Conservation (phyloP, 495 filamentous ascomycete species). For the Daldinia childiae region DNA sequence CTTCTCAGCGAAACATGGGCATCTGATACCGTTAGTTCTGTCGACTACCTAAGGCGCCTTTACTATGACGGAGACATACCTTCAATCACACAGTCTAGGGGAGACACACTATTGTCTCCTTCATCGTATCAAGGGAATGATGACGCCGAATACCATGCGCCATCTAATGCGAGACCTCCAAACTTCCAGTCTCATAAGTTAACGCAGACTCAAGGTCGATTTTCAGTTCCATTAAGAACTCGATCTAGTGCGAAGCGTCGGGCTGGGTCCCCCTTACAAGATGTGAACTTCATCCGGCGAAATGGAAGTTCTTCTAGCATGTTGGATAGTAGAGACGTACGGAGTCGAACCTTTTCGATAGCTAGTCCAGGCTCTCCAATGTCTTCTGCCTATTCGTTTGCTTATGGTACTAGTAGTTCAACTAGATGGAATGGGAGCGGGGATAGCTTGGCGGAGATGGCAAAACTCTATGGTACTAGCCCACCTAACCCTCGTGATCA, state of each 20-base stretch:
- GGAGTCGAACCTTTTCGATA: slow-evolving; percentile 30
- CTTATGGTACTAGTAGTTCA: slow-evolving; percentile 33
- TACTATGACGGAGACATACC: slow-evolving; percentile 24
- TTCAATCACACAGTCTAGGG: neutral
- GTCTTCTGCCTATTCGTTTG: slow-evolving; percentile 35
- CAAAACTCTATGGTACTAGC: slow-evolving; percentile 26
- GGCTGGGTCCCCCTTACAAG: slow-evolving; percentile 38
- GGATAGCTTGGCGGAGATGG: slow-evolving; percentile 37
- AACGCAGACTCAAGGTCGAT: neutral
- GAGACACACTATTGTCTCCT: neutral
- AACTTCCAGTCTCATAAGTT: slow-evolving; percentile 12
- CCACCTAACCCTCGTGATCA: slow-evolving; percentile 23
- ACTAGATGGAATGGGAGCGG: slow-evolving; percentile 36
- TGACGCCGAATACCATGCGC: neutral
- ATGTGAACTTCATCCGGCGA: slow-evolving; percentile 20
- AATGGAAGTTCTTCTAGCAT: slow-evolving; percentile 44
- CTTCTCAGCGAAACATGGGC: slow-evolving; percentile 22
- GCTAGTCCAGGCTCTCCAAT: slow-evolving; percentile 29
- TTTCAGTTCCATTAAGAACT: slow-evolving; percentile 29
- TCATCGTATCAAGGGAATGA: neutral
- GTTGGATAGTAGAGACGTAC: slow-evolving; percentile 26
- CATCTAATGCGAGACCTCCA: neutral
- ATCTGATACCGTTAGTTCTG: slow-evolving; percentile 12
- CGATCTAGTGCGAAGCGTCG: slow-evolving; percentile 36
- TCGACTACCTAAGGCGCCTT: slow-evolving; percentile 22